Conservation (phyloP, 148 eudicot genomes). For the Rhododendron vialii region DNA sequence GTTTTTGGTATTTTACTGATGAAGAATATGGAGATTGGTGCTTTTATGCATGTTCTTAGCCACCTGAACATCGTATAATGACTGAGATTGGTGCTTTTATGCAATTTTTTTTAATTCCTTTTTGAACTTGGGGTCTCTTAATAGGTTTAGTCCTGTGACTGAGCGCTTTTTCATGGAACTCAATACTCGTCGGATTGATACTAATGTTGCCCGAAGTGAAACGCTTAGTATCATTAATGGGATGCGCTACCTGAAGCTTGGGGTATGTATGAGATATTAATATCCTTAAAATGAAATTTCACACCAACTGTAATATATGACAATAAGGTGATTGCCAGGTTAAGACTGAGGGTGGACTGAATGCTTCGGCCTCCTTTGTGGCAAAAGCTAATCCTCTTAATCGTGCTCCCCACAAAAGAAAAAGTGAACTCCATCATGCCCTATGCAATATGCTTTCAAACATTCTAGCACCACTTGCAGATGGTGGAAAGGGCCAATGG, state of each 20-base stretch:
- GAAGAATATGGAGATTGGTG: not conserved
- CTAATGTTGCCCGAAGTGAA: conserved; percentile 87
- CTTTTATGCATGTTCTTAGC: not conserved
- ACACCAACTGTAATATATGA: conserved; percentile 15
- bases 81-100: not conserved
- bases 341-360: conserved; percentile 92
- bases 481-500: conserved; percentile 95
- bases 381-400: conserved; percentile 96
- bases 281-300: not conserved
- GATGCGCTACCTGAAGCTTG: conserved; percentile 96
- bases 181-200: conserved; percentile 91
- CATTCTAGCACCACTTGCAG: conserved; percentile 94
- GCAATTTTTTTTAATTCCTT: not conserved
- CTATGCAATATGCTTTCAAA: conserved; percentile 97
- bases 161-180: conserved; percentile 99
- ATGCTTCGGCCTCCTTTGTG: conserved; percentile 98
- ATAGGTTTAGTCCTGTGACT: conserved; percentile 96
- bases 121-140: conserved; percentile 1
- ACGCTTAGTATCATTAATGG: conserved; percentile 95
- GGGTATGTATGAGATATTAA: conserved; percentile 54
- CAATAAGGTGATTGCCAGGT: conserved; percentile 50
- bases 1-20: not conserved
- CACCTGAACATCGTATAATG: not conserved
- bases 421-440: conserved; percentile 97
- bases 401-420: conserved; percentile 93